Evolutionary conservation across 345 rosid genomes (phyloP), one percentile per base, ranked within the genome.

Genomic region (Physaria fendleri): DNA sequence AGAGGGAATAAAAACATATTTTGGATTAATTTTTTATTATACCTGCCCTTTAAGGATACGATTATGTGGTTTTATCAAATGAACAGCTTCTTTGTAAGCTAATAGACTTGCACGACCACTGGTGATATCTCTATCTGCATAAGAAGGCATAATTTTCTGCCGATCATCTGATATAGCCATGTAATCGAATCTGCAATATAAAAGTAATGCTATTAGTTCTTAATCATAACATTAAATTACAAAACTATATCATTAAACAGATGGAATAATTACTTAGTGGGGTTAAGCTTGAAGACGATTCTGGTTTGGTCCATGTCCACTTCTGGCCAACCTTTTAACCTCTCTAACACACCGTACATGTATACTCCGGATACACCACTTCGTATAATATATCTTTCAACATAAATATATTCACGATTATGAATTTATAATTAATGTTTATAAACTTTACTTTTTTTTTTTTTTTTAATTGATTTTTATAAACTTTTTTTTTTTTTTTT

Each of bases 31-130:
- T 30, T 40, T 1, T 13, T 2, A 5, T 7, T 81, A 16, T 81
- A 91, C 98, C 90, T 85, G 84, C 16, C 91, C 94, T 71, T 69
- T 78, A 35, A 85, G 62, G 1, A 22, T 42, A 4, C 66, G 72
- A 14, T 85, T 61, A 22, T 33, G 12, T 25, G 99, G 90, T 28
- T 81, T 32, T n/a, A 85, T 83, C 52, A 85, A 58, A 18, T 76
- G 82, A 64, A 93, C 97, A 18, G 97, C 99, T 79, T 93, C 95
- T 6, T 87, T 83, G 48, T 71, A 93, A 3, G 81, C 94, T 18
- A 89, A 78, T 6, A 47, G 66, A 37, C 62, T 18, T 8, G 85
- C 74, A 4, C 28, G 61, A 24, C 43, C 71, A 0, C 22, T 24
- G 1, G 9, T 35, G 9, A 43, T 53, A 21, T 33, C 15, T 4